Percentiles rank a stretch among this genome's conserved stretches.
phyloP scores from a whole-genome alignment of 176 grass and related monocot genomes.

The Poa annua region DNA sequence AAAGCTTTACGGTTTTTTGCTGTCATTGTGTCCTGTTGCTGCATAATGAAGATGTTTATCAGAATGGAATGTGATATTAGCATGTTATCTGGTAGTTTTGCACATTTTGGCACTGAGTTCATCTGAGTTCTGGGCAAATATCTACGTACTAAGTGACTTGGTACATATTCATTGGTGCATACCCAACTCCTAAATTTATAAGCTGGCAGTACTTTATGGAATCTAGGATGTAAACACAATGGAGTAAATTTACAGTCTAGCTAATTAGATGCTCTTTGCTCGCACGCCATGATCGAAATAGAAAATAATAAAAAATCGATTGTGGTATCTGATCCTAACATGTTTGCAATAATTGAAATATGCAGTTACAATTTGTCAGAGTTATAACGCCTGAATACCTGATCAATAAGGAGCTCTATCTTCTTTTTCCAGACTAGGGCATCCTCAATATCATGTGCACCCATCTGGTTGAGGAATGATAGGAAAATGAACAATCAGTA shows the following conservation, averaged over 20 bases:
- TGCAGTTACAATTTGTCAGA: slow-evolving; percentile 6
- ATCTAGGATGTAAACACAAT: slow-evolving; percentile 20
- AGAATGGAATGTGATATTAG: slow-evolving; percentile 13
- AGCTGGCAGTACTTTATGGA: not conserved
- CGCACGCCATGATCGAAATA: not conserved
- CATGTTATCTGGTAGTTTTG: slow-evolving; percentile 17
- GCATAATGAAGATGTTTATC: slow-evolving; percentile 45
- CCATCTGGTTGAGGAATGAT: slow-evolving; percentile 68
- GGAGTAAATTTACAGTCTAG: not conserved
- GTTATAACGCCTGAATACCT: slow-evolving; percentile 80
- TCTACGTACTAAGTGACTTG: slow-evolving; percentile 9
- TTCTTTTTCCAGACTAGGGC: slow-evolving; percentile 82
- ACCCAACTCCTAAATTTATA: not conserved
- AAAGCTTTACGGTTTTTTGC: slow-evolving; percentile 65
- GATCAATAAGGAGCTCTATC: slow-evolving; percentile 89
- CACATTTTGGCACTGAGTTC: slow-evolving; percentile 5
- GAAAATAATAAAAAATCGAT: slow-evolving; percentile 27
- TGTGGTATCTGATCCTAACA: not conserved
- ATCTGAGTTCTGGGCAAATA: not conserved
- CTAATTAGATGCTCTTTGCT: slow-evolving; percentile 17
- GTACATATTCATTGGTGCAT: slow-evolving; percentile 7
- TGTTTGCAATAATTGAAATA: slow-evolving; percentile 27
- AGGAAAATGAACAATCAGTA: slow-evolving; percentile 14
- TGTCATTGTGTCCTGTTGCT: slow-evolving; percentile 84
- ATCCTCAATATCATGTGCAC: slow-evolving; percentile 77